A percentile compares a stretch with the other conserved stretches of the same genome.
phyloP scores from a whole-genome alignment of 2,329 filamentous ascomycete genomes.

The Phaeosphaeriaceae sp. region DNA sequence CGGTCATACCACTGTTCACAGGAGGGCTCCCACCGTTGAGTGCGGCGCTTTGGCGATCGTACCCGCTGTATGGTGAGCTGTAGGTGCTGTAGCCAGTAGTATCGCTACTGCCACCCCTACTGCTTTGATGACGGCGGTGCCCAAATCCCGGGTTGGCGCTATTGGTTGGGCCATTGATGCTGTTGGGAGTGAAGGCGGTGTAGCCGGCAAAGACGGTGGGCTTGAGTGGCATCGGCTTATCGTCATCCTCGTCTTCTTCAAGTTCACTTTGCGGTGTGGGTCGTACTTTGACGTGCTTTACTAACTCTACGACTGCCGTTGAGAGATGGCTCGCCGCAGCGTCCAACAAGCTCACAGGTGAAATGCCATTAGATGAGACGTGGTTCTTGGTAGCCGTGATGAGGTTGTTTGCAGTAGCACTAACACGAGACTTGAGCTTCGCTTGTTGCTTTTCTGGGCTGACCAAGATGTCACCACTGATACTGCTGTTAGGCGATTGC shows the following conservation, averaged over 20 bases:
- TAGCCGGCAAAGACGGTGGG: conserved; percentile 29
- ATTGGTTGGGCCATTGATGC: conserved; percentile 23
- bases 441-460: conserved; percentile 61
- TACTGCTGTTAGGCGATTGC: conserved; percentile 45
- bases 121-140: conserved; percentile 39
- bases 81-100: conserved; percentile 45
- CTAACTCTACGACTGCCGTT: conserved; percentile 82
- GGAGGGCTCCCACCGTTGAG: conserved; percentile 31
- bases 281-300: conserved; percentile 83
- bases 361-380: conserved; percentile 79
- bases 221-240: conserved; percentile 46
- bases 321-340: conserved; percentile 91
- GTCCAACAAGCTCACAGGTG: conserved; percentile 91
- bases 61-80: conserved; percentile 47
- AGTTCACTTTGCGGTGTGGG: conserved; percentile 76
- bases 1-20: conserved; percentile 55
- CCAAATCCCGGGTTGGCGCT: conserved; percentile 15
- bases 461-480: conserved; percentile 38
- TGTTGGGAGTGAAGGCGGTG: conserved; percentile 28
- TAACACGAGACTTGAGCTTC: conserved; percentile 81
- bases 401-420: conserved; percentile 92
- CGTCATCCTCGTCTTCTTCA: conserved; percentile 68
- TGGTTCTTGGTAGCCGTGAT: conserved; percentile 97
- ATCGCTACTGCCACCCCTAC: conserved; percentile 45
- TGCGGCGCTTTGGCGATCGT: conserved; percentile 41